Base-by-base conservation (phyloP, 352 stramenopile species). In the Pythium pyrilobum region DNA sequence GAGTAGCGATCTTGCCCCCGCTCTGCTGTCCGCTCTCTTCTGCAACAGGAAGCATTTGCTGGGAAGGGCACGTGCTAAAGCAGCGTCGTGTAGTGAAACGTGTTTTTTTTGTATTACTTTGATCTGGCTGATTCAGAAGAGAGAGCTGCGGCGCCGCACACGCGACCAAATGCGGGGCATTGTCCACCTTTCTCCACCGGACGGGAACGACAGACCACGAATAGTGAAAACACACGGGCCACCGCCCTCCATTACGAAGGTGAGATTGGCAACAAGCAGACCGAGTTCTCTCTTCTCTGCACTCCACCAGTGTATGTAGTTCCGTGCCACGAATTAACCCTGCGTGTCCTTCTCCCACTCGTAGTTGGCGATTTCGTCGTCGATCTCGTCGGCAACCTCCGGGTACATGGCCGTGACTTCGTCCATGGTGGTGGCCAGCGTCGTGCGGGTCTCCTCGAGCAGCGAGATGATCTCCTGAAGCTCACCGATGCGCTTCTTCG, bases 271-370 rank as follows among this genome's bases (percentile, higher is more conserved):
- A n/a, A n/a, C n/a, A n/a, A n/a, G n/a, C n/a, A n/a, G n/a, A n/a
- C n/a, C n/a, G n/a, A n/a, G n/a, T 27, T 56, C 21, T 56, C 37
- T 58, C 32, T 50, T 31, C 28, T 55, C 47, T 18, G 32, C 24
- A 29, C 25, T 15, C 16, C 52, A 34, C 52, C 32, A 33, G 33
- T 52, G 52, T 47, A 59, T 47, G 48, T 51, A 52, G 18, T 29
- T 21, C 5, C 28, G 37, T 39, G 21, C 20, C 27, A 28, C 11
- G 27, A 16, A 25, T 86, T 89, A 89, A 56, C 67, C 71, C 67
- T 90, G 77, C 56, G 72, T 80, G 74, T 95, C 84, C 77, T 95
- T 95, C 64, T 91, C 81, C 81, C 83, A 95, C 67, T 95, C 83
- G 65, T 86, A 81, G 65, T 87, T 87, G 64, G 80, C 79, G 65